Percentiles rank a stretch among this genome's conserved stretches.
phyloP scores from a whole-genome alignment of 208 protist genomes.

The Leishmania tropica region DNA sequence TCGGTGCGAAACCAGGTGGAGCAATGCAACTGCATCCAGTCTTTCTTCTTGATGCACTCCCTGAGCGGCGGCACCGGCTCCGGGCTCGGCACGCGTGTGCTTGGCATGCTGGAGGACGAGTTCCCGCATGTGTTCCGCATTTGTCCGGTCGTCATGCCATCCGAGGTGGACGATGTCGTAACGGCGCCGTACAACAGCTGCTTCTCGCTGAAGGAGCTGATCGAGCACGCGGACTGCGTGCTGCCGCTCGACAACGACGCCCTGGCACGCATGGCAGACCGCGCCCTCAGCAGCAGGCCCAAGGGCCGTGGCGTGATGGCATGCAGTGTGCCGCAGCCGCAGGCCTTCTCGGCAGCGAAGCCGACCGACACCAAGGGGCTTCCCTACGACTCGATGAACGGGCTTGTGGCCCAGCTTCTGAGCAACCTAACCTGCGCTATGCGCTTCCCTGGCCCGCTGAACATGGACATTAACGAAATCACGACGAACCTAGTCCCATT shows the following conservation, averaged over 20 bases:
- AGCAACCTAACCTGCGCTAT: slow-evolving; percentile 95
- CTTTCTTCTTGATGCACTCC: slow-evolving; percentile 96
- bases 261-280: slow-evolving; percentile 84
- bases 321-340: slow-evolving; percentile 38
- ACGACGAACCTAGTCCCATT: slow-evolving; percentile 98
- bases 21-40: slow-evolving; percentile 95
- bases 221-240: slow-evolving; percentile 95
- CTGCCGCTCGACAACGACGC: slow-evolving; percentile 95
- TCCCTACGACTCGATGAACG: slow-evolving; percentile 97
- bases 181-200: slow-evolving; percentile 96
- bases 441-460: slow-evolving; percentile 95
- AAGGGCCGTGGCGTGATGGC: slow-evolving; percentile 11
- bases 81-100: slow-evolving; percentile 93
- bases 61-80: slow-evolving; percentile 97
- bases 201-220: slow-evolving; percentile 89
- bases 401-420: slow-evolving; percentile 94
- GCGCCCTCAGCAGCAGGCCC: slow-evolving; percentile 28
- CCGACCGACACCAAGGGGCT: slow-evolving; percentile 78
- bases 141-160: slow-evolving; percentile 91
- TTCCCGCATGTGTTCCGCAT: slow-evolving; percentile 93
- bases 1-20: slow-evolving; percentile 88
- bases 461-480: slow-evolving; percentile 98
- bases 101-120: slow-evolving; percentile 94
- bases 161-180: slow-evolving; percentile 94
- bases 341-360: slow-evolving; percentile 63